These are phyloP conservation scores for Sambucus nigra DNA, from an alignment of 129 eudicot species.

Conservation along the genomic window DNA sequence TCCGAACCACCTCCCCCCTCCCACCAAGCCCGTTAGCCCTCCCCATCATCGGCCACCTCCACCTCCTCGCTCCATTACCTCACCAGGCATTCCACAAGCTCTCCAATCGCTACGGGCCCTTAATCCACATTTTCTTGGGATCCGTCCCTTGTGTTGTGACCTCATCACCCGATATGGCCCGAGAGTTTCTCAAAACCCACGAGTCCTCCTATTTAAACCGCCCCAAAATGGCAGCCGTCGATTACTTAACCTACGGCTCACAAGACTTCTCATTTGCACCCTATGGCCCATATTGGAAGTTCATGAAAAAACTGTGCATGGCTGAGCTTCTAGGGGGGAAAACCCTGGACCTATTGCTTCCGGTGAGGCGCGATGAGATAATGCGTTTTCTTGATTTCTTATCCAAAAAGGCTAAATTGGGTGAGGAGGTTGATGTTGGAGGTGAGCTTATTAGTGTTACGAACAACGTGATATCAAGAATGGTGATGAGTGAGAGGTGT, in stretches of 20 bases:
- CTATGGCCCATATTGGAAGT: slow-evolving; percentile 59
- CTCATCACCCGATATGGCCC: slow-evolving; percentile 56
- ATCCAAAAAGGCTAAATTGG: slow-evolving; percentile 19
- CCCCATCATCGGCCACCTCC: slow-evolving; percentile 62
- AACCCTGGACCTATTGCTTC: slow-evolving; percentile 39
- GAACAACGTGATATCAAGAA: slow-evolving; percentile 47
- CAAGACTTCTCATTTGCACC: slow-evolving; percentile 65
- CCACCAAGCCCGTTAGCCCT: slow-evolving; percentile 45
- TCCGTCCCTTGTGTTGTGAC: slow-evolving; percentile 45
- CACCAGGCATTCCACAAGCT: slow-evolving; percentile 60
- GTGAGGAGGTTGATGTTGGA: slow-evolving; percentile 35
- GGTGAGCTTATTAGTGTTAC: slow-evolving; percentile 47
- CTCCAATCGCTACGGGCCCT: slow-evolving; percentile 33
- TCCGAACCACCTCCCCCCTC: slow-evolving; percentile 17
- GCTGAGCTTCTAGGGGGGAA: slow-evolving; percentile 42
- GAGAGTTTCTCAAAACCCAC: slow-evolving; percentile 49
- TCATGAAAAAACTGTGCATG: slow-evolving; percentile 57
- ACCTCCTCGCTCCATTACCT: slow-evolving; percentile 51
- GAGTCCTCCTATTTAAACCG: slow-evolving; percentile 40
- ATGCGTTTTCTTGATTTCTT: slow-evolving; percentile 22
- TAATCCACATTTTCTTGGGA: slow-evolving; percentile 43
- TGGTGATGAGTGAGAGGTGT: slow-evolving; percentile 58
- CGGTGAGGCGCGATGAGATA: slow-evolving; percentile 40
- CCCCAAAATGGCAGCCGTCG: slow-evolving; percentile 29
- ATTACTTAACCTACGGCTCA: slow-evolving; percentile 53